phyloP scores from a whole-genome alignment of 148 eudicot species.

The Vaccinium corymbosum region DNA sequence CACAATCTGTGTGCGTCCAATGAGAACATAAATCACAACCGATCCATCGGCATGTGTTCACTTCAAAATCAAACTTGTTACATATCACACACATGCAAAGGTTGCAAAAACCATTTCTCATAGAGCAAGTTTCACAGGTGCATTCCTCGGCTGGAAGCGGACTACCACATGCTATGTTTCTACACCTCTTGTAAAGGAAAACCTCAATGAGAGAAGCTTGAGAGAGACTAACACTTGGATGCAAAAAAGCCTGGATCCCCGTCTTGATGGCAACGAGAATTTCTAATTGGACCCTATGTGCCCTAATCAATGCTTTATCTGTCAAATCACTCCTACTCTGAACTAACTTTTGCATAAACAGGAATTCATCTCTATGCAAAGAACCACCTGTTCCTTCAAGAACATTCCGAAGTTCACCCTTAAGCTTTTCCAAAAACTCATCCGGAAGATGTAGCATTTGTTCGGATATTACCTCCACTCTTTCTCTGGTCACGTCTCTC shows the following conservation, averaged over 20 bases:
- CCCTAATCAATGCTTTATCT: constrained; percentile 36
- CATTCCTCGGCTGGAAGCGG: constrained; percentile 66
- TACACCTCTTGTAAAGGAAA: constrained; percentile 56
- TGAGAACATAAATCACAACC: constrained; percentile 69
- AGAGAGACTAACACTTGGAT: constrained; percentile 61
- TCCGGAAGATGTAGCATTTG: constrained; percentile 52
- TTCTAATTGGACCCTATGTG: constrained; percentile 58
- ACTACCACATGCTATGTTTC: constrained; percentile 67
- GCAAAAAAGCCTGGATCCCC: constrained; percentile 73
- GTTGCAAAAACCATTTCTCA: constrained; percentile 67
- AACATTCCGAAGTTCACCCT: constrained; percentile 45
- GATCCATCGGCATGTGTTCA: constrained; percentile 74
- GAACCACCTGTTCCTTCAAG: constrained; percentile 65
- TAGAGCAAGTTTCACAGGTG: constrained; percentile 50
- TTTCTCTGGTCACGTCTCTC: constrained; percentile 46
- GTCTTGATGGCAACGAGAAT: constrained; percentile 57
- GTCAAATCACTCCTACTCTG: constrained; percentile 53
- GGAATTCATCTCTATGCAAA: constrained; percentile 58
- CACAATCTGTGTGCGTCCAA: constrained; percentile 79
- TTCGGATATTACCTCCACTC: constrained; percentile 52
- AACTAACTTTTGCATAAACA: constrained; percentile 49
- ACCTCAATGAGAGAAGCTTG: constrained; percentile 63
- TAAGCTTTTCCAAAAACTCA: constrained; percentile 52
- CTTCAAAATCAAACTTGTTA: constrained; percentile 72
- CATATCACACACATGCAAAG: constrained; percentile 77